Conservation (phyloP, 495 filamentous ascomycete genomes). For the Penicillium chermesinum region DNA sequence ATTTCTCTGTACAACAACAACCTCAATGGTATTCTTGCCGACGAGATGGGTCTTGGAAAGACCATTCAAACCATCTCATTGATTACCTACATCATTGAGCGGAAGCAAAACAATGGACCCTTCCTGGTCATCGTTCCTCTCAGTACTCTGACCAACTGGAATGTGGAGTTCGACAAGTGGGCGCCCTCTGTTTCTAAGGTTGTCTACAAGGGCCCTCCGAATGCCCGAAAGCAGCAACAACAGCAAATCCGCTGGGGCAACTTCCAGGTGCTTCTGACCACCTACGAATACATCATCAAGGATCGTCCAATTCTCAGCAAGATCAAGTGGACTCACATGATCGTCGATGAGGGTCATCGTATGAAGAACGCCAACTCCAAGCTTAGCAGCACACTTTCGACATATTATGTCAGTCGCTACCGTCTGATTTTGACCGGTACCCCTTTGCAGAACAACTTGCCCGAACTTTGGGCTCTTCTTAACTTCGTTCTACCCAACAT, state of each 20-base stretch:
- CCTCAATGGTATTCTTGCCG: slow-evolving; percentile 94
- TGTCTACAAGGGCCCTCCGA: slow-evolving; percentile 95
- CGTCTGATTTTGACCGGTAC: slow-evolving; percentile 96
- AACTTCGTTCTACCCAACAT: slow-evolving; percentile 98
- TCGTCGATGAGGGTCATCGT: slow-evolving; percentile 97
- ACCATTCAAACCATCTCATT: slow-evolving; percentile 98
- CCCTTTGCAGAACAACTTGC: slow-evolving; percentile 93
- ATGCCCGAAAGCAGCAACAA: slow-evolving; percentile 82
- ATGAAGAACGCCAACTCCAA: slow-evolving; percentile 99
- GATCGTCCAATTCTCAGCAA: slow-evolving; percentile 90
- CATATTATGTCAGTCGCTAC: slow-evolving; percentile 91
- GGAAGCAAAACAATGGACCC: slow-evolving; percentile 86
- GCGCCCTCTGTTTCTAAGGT: slow-evolving; percentile 78
- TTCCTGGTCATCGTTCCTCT: slow-evolving; percentile 96
- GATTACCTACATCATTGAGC: slow-evolving; percentile 94
- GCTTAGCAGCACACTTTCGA: slow-evolving; percentile 86
- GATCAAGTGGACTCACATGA: slow-evolving; percentile 99
- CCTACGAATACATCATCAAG: slow-evolving; percentile 99
- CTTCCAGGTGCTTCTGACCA: slow-evolving; percentile 95
- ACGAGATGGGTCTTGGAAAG: slow-evolving; percentile 99
- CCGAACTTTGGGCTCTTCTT: slow-evolving; percentile 93
- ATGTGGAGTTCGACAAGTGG: slow-evolving; percentile 98
- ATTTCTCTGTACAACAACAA: slow-evolving; percentile 99
- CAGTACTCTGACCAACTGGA: slow-evolving; percentile 97
- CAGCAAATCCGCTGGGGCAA: slow-evolving; percentile 89